These are phyloP conservation scores for Pseudogymnoascus sp. DNA, from an alignment of 2,329 filamentous ascomycete species.

Conservation along the genomic window DNA sequence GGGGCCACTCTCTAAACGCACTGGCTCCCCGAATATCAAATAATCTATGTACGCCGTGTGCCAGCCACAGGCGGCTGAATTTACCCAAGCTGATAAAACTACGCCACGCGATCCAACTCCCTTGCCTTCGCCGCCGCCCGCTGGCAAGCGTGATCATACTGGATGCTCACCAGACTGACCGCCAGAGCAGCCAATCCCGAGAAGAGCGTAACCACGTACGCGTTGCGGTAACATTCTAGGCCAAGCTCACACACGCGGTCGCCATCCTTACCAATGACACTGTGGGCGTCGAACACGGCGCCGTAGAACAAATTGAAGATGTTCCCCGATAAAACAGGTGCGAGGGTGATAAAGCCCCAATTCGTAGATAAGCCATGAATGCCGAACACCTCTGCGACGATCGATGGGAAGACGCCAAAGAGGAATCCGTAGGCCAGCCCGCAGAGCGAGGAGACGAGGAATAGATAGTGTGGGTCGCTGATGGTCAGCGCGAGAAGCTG, in stretches of 20 bases:
- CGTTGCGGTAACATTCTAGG: slow-evolving; percentile 67
- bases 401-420: slow-evolving; percentile 87
- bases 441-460: slow-evolving; percentile 71
- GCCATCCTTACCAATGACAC: slow-evolving; percentile 57
- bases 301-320: slow-evolving; percentile 92
- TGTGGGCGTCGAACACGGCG: slow-evolving; percentile 72
- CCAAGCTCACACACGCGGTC: slow-evolving; percentile 71
- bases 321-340: slow-evolving; percentile 80
- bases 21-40: not conserved
- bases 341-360: slow-evolving; percentile 91
- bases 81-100: not conserved
- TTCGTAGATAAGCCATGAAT: slow-evolving; percentile 85
- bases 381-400: slow-evolving; percentile 85
- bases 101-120: not conserved
- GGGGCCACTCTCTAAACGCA: not conserved
- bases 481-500: slow-evolving; percentile 71
- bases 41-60: not conserved
- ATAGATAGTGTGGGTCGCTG: slow-evolving; percentile 67
- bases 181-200: slow-evolving; percentile 61
- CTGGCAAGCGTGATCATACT: slow-evolving; percentile 1
- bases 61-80: not conserved
- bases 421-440: slow-evolving; percentile 88
- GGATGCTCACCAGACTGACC: slow-evolving; percentile 63
- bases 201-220: slow-evolving; percentile 70
- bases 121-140: not conserved